Evolutionary conservation across 306 rosid species (phyloP).

Genomic region (Castanospermum australe): DNA sequence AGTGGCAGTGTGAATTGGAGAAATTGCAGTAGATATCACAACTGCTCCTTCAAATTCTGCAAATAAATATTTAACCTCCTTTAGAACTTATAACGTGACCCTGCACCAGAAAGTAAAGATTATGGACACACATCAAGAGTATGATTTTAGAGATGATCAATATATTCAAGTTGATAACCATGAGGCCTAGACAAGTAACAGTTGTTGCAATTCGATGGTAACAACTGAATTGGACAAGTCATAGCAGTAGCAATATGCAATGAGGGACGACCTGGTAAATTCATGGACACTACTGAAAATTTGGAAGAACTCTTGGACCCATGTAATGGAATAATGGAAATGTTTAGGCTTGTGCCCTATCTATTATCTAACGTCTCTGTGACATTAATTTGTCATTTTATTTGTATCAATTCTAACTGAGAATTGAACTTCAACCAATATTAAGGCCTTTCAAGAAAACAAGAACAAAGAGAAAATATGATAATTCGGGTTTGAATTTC

Average conservation of each 20-base stretch:
- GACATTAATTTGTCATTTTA: not conserved
- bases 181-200: not conserved
- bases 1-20: not conserved
- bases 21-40: slow-evolving; percentile 23
- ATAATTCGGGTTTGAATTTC: not conserved
- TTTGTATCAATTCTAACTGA: not conserved
- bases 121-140: not conserved
- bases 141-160: not conserved
- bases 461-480: not conserved
- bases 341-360: not conserved
- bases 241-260: not conserved
- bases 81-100: slow-evolving; percentile 35
- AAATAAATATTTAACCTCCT: not conserved
- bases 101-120: slow-evolving; percentile 41
- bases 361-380: not conserved
- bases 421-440: not conserved
- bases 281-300: not conserved
- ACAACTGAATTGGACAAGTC: not conserved
- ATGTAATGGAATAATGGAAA: not conserved
- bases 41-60: slow-evolving; percentile 8
- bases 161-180: not conserved
- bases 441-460: not conserved
- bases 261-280: not conserved
- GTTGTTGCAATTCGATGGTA: not conserved
- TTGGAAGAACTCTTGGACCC: not conserved